A percentile compares a stretch with the other conserved stretches of the same genome.
Conservation (phyloP, 2,329 filamentous ascomycete species). For the Delphinella strobiligena region DNA sequence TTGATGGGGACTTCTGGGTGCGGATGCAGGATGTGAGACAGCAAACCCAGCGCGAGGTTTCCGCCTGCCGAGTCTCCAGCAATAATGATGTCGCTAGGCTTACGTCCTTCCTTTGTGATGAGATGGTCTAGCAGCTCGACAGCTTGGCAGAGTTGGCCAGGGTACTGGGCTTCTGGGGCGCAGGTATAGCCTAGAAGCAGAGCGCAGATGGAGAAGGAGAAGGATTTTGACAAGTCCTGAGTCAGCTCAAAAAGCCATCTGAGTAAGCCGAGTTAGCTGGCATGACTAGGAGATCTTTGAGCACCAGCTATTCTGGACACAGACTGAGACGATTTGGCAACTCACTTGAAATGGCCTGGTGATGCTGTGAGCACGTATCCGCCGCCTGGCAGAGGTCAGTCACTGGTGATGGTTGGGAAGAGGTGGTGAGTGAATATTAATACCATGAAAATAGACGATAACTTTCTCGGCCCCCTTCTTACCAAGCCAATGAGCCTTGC, state of each 20-base stretch:
- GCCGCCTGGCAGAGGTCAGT: too few species aligned
- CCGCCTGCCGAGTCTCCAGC: constrained; percentile 43
- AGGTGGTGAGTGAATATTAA: constrained; percentile 25
- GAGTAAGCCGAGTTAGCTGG: too few species aligned
- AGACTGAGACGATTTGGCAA: too few species aligned
- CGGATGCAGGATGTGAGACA: constrained; percentile 44
- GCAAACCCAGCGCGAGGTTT: constrained; percentile 33
- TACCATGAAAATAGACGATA: constrained; percentile 34
- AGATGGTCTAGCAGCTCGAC: constrained; percentile 32
- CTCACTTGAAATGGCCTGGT: too few species aligned
- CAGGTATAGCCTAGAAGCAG: constrained; percentile 48
- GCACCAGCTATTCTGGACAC: too few species aligned
- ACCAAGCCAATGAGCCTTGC: constrained; percentile 37
- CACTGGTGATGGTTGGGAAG: too few species aligned
- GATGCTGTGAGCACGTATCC: too few species aligned
- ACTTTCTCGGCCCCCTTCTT: constrained; percentile 25
- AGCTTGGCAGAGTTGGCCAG: constrained; percentile 36
- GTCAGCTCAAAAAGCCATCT: constrained; percentile 35
- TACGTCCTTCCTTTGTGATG: constrained; percentile 21
- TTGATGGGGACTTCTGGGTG: constrained; percentile 36
- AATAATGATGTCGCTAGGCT: constrained; percentile 32
- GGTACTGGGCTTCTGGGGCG: constrained; percentile 36
- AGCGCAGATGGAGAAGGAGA: constrained; percentile 32
- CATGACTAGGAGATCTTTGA: too few species aligned
- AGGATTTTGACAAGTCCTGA: constrained; percentile 24